A percentile compares a stretch with the other conserved stretches of the same genome.
phyloP scores from a whole-genome alignment of 208 protist species.

The Leishmania turanica region DNA sequence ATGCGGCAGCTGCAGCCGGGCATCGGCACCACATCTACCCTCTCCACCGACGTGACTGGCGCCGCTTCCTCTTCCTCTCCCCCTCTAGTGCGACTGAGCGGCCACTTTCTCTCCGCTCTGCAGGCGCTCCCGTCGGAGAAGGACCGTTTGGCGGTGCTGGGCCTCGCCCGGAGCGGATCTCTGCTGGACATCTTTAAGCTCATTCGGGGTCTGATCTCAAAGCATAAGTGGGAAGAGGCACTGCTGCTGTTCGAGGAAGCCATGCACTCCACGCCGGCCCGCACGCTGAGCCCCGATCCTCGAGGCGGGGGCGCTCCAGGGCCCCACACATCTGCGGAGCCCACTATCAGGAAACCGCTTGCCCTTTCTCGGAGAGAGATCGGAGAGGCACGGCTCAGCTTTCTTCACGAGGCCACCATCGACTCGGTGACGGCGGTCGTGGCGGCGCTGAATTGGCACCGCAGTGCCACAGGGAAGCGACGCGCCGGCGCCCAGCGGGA shows the following conservation, averaged over 20 bases:
- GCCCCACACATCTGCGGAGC: neutral
- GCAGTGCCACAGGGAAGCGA: neutral
- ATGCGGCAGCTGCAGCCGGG: slow-evolving; percentile 21
- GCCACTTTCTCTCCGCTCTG: slow-evolving; percentile 58
- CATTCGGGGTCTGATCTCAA: slow-evolving; percentile 54
- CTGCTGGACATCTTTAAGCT: slow-evolving; percentile 57
- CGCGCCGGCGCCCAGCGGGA: neutral
- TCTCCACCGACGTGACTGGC: neutral
- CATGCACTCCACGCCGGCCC: slow-evolving; percentile 7
- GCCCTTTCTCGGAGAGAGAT: slow-evolving; percentile 40
- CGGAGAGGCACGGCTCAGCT: slow-evolving; percentile 36
- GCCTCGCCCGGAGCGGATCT: slow-evolving; percentile 22
- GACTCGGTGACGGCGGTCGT: slow-evolving; percentile 33
- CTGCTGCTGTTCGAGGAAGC: slow-evolving; percentile 41
- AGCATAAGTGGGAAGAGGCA: slow-evolving; percentile 41
- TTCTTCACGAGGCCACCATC: slow-evolving; percentile 37
- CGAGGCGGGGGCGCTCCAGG: neutral
- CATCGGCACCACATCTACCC: neutral
- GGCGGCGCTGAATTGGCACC: slow-evolving; percentile 28
- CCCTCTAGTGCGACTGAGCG: slow-evolving; percentile 49
- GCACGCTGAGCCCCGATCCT: neutral
- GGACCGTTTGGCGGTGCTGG: slow-evolving; percentile 35
- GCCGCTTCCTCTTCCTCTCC: slow-evolving; percentile 5
- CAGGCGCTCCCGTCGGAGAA: slow-evolving; percentile 30
- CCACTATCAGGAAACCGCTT: neutral